Evolutionary conservation across 148 eudicot species (phyloP).

Genomic region (Rhododendron kiyosumense): DNA sequence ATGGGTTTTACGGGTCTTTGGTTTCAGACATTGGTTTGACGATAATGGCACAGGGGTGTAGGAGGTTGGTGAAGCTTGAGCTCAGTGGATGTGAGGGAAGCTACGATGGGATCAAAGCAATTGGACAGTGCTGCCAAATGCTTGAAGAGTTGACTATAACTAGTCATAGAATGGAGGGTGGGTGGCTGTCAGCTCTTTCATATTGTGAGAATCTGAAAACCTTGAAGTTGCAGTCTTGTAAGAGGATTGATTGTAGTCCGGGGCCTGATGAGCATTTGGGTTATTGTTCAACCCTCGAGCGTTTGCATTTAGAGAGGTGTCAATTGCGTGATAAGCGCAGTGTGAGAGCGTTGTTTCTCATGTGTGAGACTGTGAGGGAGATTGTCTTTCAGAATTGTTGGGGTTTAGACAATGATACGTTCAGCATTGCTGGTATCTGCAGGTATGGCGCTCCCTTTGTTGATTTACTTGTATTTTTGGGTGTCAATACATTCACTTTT

Average conservation of each 20-base stretch:
- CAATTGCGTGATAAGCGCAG: slow-evolving; percentile 60
- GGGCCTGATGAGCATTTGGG: slow-evolving; percentile 66
- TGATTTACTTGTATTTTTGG: background rate
- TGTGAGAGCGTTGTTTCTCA: slow-evolving; percentile 60
- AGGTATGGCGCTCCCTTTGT: slow-evolving; percentile 38
- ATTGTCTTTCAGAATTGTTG: slow-evolving; percentile 66
- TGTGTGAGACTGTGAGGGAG: slow-evolving; percentile 57
- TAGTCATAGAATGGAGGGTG: slow-evolving; percentile 75
- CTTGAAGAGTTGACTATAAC: slow-evolving; percentile 71
- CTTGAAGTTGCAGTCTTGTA: slow-evolving; percentile 58
- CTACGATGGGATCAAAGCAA: slow-evolving; percentile 87
- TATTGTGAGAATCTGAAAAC: slow-evolving; percentile 79
- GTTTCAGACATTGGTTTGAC: slow-evolving; percentile 90
- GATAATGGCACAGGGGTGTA: slow-evolving; percentile 90
- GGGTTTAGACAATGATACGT: slow-evolving; percentile 73
- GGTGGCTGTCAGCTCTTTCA: slow-evolving; percentile 82
- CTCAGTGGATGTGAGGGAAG: slow-evolving; percentile 83
- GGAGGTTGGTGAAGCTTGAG: slow-evolving; percentile 80
- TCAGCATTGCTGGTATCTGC: slow-evolving; percentile 47
- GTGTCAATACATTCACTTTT: background rate
- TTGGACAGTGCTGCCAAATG: slow-evolving; percentile 91
- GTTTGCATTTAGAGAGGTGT: slow-evolving; percentile 71
- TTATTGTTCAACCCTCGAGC: slow-evolving; percentile 52
- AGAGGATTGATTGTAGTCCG: slow-evolving; percentile 48
- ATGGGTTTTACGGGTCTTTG: slow-evolving; percentile 57